Percentiles rank a stretch among this genome's conserved stretches.
These are phyloP conservation scores for Xanthoparmelia taractica DNA, from an alignment of 495 filamentous ascomycete species.

Conservation along the genomic window DNA sequence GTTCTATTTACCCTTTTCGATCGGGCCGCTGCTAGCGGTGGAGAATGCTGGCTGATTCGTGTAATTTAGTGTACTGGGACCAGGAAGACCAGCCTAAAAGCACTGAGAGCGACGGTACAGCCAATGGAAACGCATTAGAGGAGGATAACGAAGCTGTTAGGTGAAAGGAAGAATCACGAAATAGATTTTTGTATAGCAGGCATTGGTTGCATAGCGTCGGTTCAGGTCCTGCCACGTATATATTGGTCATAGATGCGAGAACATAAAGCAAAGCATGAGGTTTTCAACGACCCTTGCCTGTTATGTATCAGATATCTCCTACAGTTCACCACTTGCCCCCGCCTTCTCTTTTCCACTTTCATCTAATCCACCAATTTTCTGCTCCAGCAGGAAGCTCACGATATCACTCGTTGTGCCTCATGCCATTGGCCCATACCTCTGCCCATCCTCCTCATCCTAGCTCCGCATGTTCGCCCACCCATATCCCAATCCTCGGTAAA, in stretches of 20 bases:
- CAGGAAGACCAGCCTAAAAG: neutral
- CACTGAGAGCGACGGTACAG: neutral
- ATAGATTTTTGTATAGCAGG: neutral
- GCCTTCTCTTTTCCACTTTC: neutral
- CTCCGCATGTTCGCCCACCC: constrained; percentile 3
- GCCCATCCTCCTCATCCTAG: constrained; percentile 9
- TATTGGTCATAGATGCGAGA: neutral
- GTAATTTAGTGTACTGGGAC: constrained; percentile 16
- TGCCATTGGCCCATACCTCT: constrained; percentile 5
- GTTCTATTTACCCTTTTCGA: neutral
- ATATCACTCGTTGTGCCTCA: constrained; percentile 7
- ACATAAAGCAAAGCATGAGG: neutral
- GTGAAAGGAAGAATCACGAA: neutral
- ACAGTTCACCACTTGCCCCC: constrained; percentile 4
- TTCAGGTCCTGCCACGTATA: neutral
- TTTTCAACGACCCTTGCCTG: neutral
- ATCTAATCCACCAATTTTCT: neutral
- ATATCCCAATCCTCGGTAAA: constrained; percentile 6
- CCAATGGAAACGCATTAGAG: neutral
- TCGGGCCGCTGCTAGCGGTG: neutral
- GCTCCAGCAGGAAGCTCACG: neutral
- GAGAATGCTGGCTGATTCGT: neutral
- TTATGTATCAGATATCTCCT: neutral
- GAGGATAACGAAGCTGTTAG: neutral
- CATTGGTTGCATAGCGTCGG: neutral